Evolutionary conservation across 2,329 filamentous ascomycete species (phyloP).

Genomic region (Pseudopyricularia cyperi): DNA sequence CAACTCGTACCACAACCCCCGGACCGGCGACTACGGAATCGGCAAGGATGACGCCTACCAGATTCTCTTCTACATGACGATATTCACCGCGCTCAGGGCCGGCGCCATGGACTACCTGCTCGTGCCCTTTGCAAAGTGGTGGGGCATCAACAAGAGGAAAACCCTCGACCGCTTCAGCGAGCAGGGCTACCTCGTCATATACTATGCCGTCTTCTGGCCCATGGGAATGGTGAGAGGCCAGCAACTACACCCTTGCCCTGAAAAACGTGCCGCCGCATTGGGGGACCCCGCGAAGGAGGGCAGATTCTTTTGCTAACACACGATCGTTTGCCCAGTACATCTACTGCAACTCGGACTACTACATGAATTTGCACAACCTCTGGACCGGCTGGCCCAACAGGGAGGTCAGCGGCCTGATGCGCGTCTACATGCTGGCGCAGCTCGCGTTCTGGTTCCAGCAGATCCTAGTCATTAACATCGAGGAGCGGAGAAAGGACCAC

Average conservation of each 20-base stretch:
- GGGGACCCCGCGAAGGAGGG: too few relatives aligned
- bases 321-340: constrained; percentile 49
- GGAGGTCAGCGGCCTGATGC: constrained; percentile 60
- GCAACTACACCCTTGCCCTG: too few relatives aligned
- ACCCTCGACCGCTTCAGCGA: constrained; percentile 75
- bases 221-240: constrained; percentile 75
- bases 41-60: constrained; percentile 72
- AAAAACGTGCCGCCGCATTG: too few relatives aligned
- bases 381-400: constrained; percentile 80
- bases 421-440: constrained; percentile 82
- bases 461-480: constrained; percentile 86
- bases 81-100: constrained; percentile 79
- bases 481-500: constrained; percentile 88
- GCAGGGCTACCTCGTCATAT: constrained; percentile 82
- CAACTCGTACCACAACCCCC: constrained; percentile 67
- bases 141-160: constrained; percentile 66
- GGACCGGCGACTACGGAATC: constrained; percentile 56
- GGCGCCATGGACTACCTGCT: constrained; percentile 79
- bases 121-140: constrained; percentile 58
- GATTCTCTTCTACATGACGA: constrained; percentile 64
- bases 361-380: constrained; percentile 60
- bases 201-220: constrained; percentile 71
- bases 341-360: constrained; percentile 65
- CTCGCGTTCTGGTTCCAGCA: constrained; percentile 92
- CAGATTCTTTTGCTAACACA: background rate